Base-by-base conservation (phyloP, 345 rosid species). In the Gossypium arboreum region DNA sequence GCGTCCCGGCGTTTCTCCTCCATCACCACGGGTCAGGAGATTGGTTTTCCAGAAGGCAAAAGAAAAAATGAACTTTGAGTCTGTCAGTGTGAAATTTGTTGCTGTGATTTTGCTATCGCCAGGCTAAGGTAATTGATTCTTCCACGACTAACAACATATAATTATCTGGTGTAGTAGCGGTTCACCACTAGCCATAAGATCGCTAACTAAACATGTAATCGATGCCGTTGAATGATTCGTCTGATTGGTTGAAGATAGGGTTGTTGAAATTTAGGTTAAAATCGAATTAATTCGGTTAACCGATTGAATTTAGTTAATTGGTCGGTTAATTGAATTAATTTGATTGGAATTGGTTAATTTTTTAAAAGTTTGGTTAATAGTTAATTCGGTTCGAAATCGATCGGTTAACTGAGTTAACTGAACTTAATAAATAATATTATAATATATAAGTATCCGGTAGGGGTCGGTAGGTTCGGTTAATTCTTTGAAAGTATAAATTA, bases 1-100 rank as follows among this genome's bases (percentile, higher is more conserved):
- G 87, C 75, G 45, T 88, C 91, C 79, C 87, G 84, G 62, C 91
- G 90, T 72, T 78, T 83, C 77, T 90, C 92, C 70, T 90, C 92
- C 95, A 88, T 90, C 39, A 65, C 39, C 39, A 55, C 25, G 41
- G 64, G 61, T 24, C 18, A 25, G 52, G 24, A 17, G 73, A 2
- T 52, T 70, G 48, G 27, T 70, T 70, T 29, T 54, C 45, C 54
- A 25, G 60, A 34, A 34, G 41, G 41, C 41, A 34, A 34, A 34
- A 34, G 12, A 25, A 27, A 12, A 73, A 16, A 4, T 45, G 45
- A 34, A 58, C 11, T 73, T 60, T 47, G 20, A 24, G 56, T 73
- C 13, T 44, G 56, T 59, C 68, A 60, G 68, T 47, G 68, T 61
- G 76, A 73, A 27, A 9, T 59, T 59, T 25, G 64, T 27, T 25